These are phyloP conservation scores for Curvularia sp. DNA, from an alignment of 2,329 filamentous ascomycete genomes.

Conservation along the genomic window DNA sequence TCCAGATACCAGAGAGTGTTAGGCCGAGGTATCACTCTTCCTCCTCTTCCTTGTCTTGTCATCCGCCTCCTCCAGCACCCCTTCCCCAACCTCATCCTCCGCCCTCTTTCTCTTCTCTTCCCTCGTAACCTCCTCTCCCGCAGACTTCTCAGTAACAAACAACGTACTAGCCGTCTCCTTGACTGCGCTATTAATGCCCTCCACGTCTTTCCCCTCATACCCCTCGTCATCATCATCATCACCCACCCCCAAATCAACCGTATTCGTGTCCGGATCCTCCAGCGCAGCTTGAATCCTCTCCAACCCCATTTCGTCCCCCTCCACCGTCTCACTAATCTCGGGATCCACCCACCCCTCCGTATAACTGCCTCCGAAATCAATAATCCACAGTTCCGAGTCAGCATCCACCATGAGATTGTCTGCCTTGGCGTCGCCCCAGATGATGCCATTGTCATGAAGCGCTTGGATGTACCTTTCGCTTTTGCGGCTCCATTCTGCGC, in stretches of 20 bases:
- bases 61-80: not conserved
- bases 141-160: slow-evolving; percentile 11
- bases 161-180: slow-evolving; percentile 14
- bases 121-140: slow-evolving; percentile 11
- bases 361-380: slow-evolving; percentile 53
- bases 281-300: slow-evolving; percentile 26
- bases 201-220: not conserved
- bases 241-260: slow-evolving; percentile 10
- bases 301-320: slow-evolving; percentile 49
- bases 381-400: slow-evolving; percentile 49
- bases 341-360: slow-evolving; percentile 53
- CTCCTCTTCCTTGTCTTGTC: slow-evolving; percentile 1
- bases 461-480: slow-evolving; percentile 18
- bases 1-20: not conserved
- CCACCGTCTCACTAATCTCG: slow-evolving; percentile 47
- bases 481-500: slow-evolving; percentile 23
- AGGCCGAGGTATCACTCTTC: slow-evolving; percentile 4
- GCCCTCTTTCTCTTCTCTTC: slow-evolving; percentile 15
- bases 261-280: slow-evolving; percentile 19
- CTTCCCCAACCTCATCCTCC: slow-evolving; percentile 2
- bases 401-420: slow-evolving; percentile 52
- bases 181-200: not conserved
- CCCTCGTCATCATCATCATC: slow-evolving; percentile 6
- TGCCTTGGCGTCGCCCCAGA: slow-evolving; percentile 42
- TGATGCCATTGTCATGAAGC: slow-evolving; percentile 24